phyloP scores from a whole-genome alignment of 208 protist genomes.

The Acanthamoeba culbertsoni region DNA sequence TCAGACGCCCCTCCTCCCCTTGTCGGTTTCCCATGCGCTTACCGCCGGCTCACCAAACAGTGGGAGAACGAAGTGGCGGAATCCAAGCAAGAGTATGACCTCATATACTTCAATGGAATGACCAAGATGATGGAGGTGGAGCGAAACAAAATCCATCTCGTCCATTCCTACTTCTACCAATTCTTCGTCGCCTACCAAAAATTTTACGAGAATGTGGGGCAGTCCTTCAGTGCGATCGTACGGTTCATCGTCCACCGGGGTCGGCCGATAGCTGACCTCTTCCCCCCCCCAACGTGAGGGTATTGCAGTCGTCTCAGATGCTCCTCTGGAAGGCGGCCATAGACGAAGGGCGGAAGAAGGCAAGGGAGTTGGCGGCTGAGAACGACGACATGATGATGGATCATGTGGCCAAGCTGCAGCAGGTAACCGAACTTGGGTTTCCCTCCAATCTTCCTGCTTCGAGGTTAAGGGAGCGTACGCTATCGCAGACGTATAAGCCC shows the following conservation, averaged over 20 bases:
- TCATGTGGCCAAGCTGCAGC: conserved; percentile 5
- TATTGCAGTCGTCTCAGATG: not conserved
- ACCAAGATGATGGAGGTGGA: conserved; percentile 44
- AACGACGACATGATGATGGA: conserved; percentile 41
- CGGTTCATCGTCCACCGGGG: not conserved
- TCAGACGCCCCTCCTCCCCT: too few relatives aligned
- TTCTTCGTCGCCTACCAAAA: not conserved
- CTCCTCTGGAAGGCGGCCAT: conserved; percentile 3
- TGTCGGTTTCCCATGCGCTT: too few relatives aligned
- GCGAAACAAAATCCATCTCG: conserved; percentile 29
- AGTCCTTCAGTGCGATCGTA: not conserved
- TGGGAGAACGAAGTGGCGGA: conserved; percentile 46
- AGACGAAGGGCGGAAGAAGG: not conserved
- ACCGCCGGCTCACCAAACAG: too few relatives aligned
- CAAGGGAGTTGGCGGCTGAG: not conserved
- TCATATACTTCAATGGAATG: conserved; percentile 35
- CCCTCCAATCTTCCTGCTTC: not conserved
- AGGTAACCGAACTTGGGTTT: not conserved
- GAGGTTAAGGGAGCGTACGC: too few relatives aligned
- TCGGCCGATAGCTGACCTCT: too few relatives aligned
- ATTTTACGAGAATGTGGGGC: not conserved
- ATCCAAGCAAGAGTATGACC: conserved; percentile 45
- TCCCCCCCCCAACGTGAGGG: not conserved
- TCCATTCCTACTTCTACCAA: not conserved
- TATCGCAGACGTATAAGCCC: not conserved